These are phyloP conservation scores for Plasmodium malariae DNA, from an alignment of 169 alveolate genomes.

Conservation along the genomic window DNA sequence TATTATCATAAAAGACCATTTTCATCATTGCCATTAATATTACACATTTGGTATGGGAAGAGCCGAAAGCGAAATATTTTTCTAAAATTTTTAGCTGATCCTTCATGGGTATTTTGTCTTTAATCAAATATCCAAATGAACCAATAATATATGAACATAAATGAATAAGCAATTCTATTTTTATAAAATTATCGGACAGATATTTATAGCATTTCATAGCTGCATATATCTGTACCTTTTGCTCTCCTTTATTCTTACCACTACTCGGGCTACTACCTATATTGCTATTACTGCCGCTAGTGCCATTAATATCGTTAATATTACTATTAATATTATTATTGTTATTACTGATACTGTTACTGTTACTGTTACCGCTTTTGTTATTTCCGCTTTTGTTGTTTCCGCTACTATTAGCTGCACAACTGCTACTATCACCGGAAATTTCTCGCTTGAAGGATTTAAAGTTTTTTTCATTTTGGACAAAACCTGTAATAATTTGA, in stretches of 20 bases:
- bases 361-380: slow-evolving; percentile 26
- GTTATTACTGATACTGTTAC: slow-evolving; percentile 26
- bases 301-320: background rate
- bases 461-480: slow-evolving; percentile 32
- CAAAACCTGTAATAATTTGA: slow-evolving; percentile 75
- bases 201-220: slow-evolving; percentile 51
- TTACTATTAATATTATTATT: slow-evolving; percentile 13
- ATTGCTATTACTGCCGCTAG: background rate
- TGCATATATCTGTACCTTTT: slow-evolving; percentile 47
- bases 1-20: slow-evolving; percentile 77
- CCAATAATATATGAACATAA: slow-evolving; percentile 83
- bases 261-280: slow-evolving; percentile 12
- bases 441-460: background rate
- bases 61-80: slow-evolving; percentile 72
- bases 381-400: background rate
- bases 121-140: slow-evolving; percentile 79
- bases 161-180: slow-evolving; percentile 34
- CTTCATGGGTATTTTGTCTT: slow-evolving; percentile 54
- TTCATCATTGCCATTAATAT: slow-evolving; percentile 80
- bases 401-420: too few relatives aligned
- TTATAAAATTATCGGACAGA: slow-evolving; percentile 1
- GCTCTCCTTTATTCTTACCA: slow-evolving; percentile 61
- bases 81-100: slow-evolving; percentile 71
- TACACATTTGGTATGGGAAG: slow-evolving; percentile 73
- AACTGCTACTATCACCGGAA: too few relatives aligned